A percentile compares a stretch with the other conserved stretches of the same genome.
Evolutionary conservation across 2,329 filamentous ascomycete genomes (phyloP).

Genomic region (Tolypocladium tropicale): DNA sequence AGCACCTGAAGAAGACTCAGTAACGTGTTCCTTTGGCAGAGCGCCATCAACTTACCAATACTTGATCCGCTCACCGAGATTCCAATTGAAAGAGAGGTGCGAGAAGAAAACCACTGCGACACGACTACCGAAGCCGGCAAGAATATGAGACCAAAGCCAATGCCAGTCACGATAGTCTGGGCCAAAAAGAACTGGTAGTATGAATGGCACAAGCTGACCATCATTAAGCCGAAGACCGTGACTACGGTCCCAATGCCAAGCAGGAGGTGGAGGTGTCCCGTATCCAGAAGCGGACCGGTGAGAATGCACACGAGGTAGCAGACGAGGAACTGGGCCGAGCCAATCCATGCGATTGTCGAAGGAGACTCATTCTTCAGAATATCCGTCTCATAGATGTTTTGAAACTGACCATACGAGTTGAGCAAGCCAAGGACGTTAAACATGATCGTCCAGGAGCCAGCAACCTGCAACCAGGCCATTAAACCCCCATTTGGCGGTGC

Average conservation of each 20-base stretch:
- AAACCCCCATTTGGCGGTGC: conserved; percentile 36
- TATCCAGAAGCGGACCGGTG: conserved; percentile 35
- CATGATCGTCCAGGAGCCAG: conserved; percentile 39
- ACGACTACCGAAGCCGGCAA: too few relatives aligned
- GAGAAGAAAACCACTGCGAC: too few relatives aligned
- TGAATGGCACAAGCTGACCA: too few relatives aligned
- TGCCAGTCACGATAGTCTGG: too few relatives aligned
- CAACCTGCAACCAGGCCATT: conserved; percentile 44
- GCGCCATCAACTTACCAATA: too few relatives aligned
- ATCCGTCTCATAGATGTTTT: conserved; percentile 40
- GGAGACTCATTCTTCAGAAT: conserved; percentile 18
- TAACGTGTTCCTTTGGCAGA: too few relatives aligned
- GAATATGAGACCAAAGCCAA: too few relatives aligned
- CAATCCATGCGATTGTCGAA: conserved; percentile 26
- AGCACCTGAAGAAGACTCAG: conserved; percentile 20
- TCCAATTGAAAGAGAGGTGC: too few relatives aligned
- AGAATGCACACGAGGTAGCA: conserved; percentile 30
- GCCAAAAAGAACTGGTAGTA: too few relatives aligned
- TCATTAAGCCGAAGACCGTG: conserved; percentile 35
- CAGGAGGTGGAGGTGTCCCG: conserved; percentile 31
- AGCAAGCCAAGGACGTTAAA: conserved; percentile 43
- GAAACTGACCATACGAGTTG: conserved; percentile 41
- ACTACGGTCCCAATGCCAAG: conserved; percentile 29
- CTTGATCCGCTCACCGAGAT: too few relatives aligned
- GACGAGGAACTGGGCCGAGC: conserved; percentile 36